Evolutionary conservation across 163 green algal species (phyloP), one percentile per base, ranked within the genome.

Genomic region (Scenedesmus sp.): DNA sequence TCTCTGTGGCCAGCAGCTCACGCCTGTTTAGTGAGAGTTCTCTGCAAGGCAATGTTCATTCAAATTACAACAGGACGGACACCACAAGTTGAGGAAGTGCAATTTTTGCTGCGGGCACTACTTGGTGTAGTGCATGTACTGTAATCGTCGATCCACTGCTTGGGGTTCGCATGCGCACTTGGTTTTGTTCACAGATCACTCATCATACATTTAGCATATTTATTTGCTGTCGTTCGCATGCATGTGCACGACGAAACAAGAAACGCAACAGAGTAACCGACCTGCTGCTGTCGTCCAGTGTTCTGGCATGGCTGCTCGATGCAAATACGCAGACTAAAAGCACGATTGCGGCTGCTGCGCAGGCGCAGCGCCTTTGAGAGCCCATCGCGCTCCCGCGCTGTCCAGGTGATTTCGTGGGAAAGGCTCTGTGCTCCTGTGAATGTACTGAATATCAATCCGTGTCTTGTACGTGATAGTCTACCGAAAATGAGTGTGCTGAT

Each of bases 231-330:
- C 62, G 8, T 76, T 6, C 3, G 66, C 66, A 34, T 4, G 34
- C 34, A 34, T 8, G 66, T 4, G 8, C 16, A 4, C 16, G 12
- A 70, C 3, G 4, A 34, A 1, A 8, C 26, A 18, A 76, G 66
- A 76, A 76, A 76, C 66, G 66, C 66, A 76, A 76, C 66, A 76
- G 13, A 26, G 66, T 76, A 76, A 76, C 66, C 66, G 66, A 76
- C 66, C 66, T 76, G 66, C 15, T 76, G 66, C 66, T 76, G 66
- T 76, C 66, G 9, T 76, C 66, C 66, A 76, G 66, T 3, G 16
- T 76, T 18, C 66, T 76, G 66, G 66, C 66, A 76, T 76, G 66
- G 16, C 66, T 76, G 16, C 66, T 76, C 16, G 66, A 76, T 76
- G 15, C 15, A 34, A 76, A 76, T 7, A 26, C 66, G 66, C 66